Base-by-base conservation (phyloP, 495 filamentous ascomycete species). In the Xylaria castorea region DNA sequence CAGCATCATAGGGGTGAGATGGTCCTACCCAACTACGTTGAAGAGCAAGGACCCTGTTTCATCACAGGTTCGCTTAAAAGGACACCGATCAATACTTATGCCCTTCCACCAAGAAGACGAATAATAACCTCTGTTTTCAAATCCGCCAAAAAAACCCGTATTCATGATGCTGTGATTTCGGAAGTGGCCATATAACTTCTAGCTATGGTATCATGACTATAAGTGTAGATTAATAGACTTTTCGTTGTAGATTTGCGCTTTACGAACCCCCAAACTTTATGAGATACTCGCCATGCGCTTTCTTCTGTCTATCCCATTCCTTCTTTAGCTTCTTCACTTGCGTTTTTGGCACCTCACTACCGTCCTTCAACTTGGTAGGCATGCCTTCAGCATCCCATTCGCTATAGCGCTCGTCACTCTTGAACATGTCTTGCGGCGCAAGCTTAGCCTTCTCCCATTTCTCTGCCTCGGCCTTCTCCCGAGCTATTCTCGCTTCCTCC, bases 221-320 rank as follows among this genome's bases (percentile, higher is more conserved):
- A n/a, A n/a, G n/a, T n/a, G n/a, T n/a, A n/a, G n/a, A n/a, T n/a
- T n/a, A n/a, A n/a, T n/a, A n/a, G n/a, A n/a, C n/a, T n/a, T n/a
- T n/a, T n/a, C n/a, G n/a, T n/a, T n/a, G n/a, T n/a, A 64, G 14
- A 62, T 32, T 67, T 70, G 72, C 53, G 73, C 64, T 46, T 68
- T 36, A 72, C 58, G 70, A 64, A 27, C 73, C 71, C 38, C 85
- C 76, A 86, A 75, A 89, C 84, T 93, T 70, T 80, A 83, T 80
- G 36, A 74, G 73, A 50, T 80, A 85, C 74, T 87, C 84, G 38
- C 97, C 92, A 79, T 97, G 92, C 70, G 88, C 75, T 87, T 93
- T 97, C 87, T 92, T 97, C 85, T 98, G 96, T 80, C 85, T 90
- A 78, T 97, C 93, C 94, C 93, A 97, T 36, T 93, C 93, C 85